Conservation (phyloP, 192 early-diverging fungal genomes). For the Phlyctochytrium arcticum region DNA sequence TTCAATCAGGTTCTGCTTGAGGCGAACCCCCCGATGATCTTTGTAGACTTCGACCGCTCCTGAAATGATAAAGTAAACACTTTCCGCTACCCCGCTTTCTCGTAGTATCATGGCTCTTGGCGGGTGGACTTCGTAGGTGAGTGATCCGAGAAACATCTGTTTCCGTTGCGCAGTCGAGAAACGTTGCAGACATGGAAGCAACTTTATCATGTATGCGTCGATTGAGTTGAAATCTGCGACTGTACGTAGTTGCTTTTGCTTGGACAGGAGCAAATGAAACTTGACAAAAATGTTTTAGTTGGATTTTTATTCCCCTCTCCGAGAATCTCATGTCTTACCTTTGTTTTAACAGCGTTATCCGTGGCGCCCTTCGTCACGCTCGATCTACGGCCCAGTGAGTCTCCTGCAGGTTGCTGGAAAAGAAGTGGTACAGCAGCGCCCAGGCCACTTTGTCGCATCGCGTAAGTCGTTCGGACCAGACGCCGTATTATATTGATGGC, state of each 20-base stretch:
- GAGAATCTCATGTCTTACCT: not conserved
- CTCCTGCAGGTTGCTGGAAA: too few relatives aligned
- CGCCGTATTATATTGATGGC: conserved; percentile 7
- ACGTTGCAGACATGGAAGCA: not conserved
- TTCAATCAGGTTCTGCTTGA: conserved; percentile 11
- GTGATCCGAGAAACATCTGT: conserved; percentile 2
- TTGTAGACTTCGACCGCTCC: conserved; percentile 15
- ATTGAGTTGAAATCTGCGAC: not conserved
- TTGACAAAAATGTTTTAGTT: not conserved
- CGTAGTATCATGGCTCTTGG: conserved; percentile 6
- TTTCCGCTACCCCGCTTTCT: conserved; percentile 17
- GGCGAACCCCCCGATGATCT: conserved; percentile 7
- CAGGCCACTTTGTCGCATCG: too few relatives aligned
- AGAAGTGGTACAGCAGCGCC: too few relatives aligned
- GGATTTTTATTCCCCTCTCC: not conserved
- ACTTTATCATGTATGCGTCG: conserved; percentile 1
- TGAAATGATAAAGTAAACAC: conserved; percentile 10
- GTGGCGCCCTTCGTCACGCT: too few relatives aligned
- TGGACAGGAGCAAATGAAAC: conserved; percentile 13
- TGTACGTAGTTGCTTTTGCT: not conserved
- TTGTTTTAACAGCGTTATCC: not conserved
- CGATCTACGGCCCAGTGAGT: too few relatives aligned
- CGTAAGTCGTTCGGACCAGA: not conserved
- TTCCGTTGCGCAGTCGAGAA: conserved; percentile 14
- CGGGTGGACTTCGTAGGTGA: conserved; percentile 20